These are phyloP conservation scores for Amoeboaphelidium protococcarum DNA, from an alignment of 371 early-diverging fungal genomes.

Conservation along the genomic window DNA sequence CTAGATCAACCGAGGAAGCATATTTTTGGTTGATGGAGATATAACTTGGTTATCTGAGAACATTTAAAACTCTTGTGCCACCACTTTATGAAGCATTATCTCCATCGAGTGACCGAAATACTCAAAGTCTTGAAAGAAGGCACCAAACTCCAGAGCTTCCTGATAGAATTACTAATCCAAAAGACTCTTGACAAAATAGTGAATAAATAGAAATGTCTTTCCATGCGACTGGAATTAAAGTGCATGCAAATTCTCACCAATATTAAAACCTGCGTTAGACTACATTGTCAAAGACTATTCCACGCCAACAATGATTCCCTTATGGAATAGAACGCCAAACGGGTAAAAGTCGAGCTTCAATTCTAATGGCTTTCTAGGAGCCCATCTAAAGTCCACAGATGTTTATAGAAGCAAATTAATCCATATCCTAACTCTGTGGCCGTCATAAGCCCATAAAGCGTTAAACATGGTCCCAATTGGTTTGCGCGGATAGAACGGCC, in stretches of 20 bases:
- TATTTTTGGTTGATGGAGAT: constrained; percentile 1
- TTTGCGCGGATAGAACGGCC: constrained; percentile 22
- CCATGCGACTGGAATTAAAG: neutral
- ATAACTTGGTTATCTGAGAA: constrained; percentile 14
- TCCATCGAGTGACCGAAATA: constrained; percentile 65
- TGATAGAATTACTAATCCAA: constrained; percentile 18
- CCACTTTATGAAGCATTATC: constrained; percentile 45
- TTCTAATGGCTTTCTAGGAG: constrained; percentile 14
- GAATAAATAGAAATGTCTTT: constrained; percentile 50
- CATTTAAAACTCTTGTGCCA: constrained; percentile 44
- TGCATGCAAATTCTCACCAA: neutral
- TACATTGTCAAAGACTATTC: constrained; percentile 31
- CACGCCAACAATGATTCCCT: constrained; percentile 49
- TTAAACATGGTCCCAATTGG: constrained; percentile 23
- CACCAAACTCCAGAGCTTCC: constrained; percentile 32
- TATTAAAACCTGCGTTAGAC: constrained; percentile 25
- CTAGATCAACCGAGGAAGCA: constrained; percentile 32
- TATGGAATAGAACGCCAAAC: constrained; percentile 37
- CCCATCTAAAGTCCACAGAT: constrained; percentile 14
- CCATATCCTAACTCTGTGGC: constrained; percentile 29
- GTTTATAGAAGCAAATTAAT: constrained; percentile 8
- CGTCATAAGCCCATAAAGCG: constrained; percentile 47
- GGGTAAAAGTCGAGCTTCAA: constrained; percentile 51
- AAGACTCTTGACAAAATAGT: constrained; percentile 32
- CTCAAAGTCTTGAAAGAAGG: constrained; percentile 28